phyloP scores from a whole-genome alignment of 305 asterid genomes.

The Fraxinus floribunda region DNA sequence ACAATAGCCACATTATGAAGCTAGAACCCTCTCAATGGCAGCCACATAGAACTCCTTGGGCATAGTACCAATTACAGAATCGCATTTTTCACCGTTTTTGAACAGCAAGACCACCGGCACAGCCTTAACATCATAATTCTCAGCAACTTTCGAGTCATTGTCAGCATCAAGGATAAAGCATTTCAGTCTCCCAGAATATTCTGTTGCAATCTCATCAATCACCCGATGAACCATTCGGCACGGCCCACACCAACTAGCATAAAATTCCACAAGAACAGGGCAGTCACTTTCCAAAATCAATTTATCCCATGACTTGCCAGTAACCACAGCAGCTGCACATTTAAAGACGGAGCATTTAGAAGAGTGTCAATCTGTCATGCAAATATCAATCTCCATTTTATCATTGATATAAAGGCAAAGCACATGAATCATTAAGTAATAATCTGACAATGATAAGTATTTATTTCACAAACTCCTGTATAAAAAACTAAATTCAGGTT shows the following conservation, averaged over 20 bases:
- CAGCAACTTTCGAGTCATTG: constrained; percentile 57
- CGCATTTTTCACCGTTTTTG: constrained; percentile 64
- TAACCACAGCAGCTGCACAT: constrained; percentile 59
- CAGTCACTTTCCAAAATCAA: constrained; percentile 50
- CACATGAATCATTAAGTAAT: not conserved
- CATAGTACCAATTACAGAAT: constrained; percentile 76
- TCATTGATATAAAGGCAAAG: not conserved
- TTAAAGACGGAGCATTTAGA: constrained; percentile 11
- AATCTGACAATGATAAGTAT: not conserved
- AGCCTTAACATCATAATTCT: constrained; percentile 71
- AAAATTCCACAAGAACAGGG: constrained; percentile 81
- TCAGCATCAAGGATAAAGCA: constrained; percentile 72
- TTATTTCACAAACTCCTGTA: not conserved
- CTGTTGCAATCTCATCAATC: constrained; percentile 72
- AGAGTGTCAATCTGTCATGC: not conserved
- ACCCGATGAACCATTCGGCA: constrained; percentile 92
- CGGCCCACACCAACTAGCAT: constrained; percentile 93
- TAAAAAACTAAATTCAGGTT: not conserved
- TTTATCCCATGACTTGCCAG: constrained; percentile 72
- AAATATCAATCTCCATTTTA: constrained; percentile 7
- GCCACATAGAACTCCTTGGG: constrained; percentile 79
- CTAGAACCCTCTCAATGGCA: constrained; percentile 72
- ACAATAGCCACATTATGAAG: constrained; percentile 29
- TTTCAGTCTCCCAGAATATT: constrained; percentile 70
- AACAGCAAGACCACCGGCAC: constrained; percentile 83